phyloP scores from a whole-genome alignment of 192 early-diverging fungal genomes.

The Fimicolochytrium jonesii region DNA sequence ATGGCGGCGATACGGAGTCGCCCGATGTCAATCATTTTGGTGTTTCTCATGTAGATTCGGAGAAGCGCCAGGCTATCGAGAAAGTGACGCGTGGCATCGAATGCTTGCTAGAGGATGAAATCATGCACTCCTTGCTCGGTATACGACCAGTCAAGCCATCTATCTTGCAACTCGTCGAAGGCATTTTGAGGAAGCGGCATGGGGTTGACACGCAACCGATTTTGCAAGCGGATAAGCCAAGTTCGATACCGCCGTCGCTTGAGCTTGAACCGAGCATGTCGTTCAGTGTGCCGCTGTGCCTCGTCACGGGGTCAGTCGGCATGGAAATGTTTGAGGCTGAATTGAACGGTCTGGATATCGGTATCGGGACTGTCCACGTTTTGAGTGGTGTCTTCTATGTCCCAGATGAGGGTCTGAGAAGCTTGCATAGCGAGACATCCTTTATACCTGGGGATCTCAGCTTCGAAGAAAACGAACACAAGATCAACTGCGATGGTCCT shows the following conservation, averaged over 20 bases:
- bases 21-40: neutral
- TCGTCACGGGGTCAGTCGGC: slow-evolving; percentile 44
- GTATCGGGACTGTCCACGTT: neutral
- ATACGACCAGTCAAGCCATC: slow-evolving; percentile 48
- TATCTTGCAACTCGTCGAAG: slow-evolving; percentile 22
- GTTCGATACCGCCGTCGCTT: slow-evolving; percentile 44
- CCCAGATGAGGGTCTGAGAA: neutral
- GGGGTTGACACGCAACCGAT: neutral
- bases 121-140: slow-evolving; percentile 65
- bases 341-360: slow-evolving; percentile 27
- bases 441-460: no score
- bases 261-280: slow-evolving; percentile 26
- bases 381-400: slow-evolving; percentile 16
- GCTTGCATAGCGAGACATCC: no score
- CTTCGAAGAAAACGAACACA: neutral
- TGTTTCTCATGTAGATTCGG: slow-evolving; percentile 7
- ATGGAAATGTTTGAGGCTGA: slow-evolving; percentile 6
- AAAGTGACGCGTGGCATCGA: slow-evolving; percentile 56
- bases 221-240: slow-evolving; percentile 33
- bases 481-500: neutral
- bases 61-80: slow-evolving; percentile 56
- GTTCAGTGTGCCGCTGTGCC: slow-evolving; percentile 41
- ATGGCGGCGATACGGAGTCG: no score
- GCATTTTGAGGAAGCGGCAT: slow-evolving; percentile 27
- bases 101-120: slow-evolving; percentile 67